Base-by-base conservation (phyloP, 1,284 basidiomycete genomes). In the Boletus calvinii region DNA sequence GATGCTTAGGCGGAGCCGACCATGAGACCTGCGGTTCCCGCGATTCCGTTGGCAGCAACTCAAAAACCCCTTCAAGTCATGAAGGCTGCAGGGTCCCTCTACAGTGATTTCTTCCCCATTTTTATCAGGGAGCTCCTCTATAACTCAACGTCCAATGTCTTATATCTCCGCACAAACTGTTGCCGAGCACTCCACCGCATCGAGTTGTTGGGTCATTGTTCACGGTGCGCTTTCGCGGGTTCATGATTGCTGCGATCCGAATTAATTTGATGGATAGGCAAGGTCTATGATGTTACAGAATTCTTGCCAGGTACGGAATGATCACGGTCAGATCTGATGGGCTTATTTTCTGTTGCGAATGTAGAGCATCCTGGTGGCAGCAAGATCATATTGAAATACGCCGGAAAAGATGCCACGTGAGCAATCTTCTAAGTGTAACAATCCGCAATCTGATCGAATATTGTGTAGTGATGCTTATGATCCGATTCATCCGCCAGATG, bases 121-220 rank as follows among this genome's bases (percentile, higher is more conserved):
- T 38, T 35, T 40, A 15, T 34, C 43, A 24, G 31, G 41, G 7
- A 22, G 11, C 30, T 22, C 20, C 9, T 20, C 15, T 8, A 39
- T 32, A 36, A 13, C 20, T 31, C 37, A 26, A 11, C 13, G 11
- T 40, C 13, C 49, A 26, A 62, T 62, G 60, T 60, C 62, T 24
- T 54, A 51, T 13, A 61, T 63, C 50, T 54, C 65, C 39, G 5
- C 58, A 12, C 52, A 59, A 38, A 63, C 72, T 17, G 72, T 81
- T 12, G 69, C 70, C 17, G 68, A 79, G 60, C 77, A 80, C 62
- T 72, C 72, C 60, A 68, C 49, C 20, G 55, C 64, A 20, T 65
- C 78, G 52, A 77, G 78, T 56, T 87, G 87, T 59, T 89, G 86
- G 85, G 81, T 90, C 59, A 84, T 89, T 52, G 78, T 90, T 7